Evolutionary conservation across 2,329 filamentous ascomycete species (phyloP), one percentile per base, ranked within the genome.

Genomic region (Penicillium sp.): DNA sequence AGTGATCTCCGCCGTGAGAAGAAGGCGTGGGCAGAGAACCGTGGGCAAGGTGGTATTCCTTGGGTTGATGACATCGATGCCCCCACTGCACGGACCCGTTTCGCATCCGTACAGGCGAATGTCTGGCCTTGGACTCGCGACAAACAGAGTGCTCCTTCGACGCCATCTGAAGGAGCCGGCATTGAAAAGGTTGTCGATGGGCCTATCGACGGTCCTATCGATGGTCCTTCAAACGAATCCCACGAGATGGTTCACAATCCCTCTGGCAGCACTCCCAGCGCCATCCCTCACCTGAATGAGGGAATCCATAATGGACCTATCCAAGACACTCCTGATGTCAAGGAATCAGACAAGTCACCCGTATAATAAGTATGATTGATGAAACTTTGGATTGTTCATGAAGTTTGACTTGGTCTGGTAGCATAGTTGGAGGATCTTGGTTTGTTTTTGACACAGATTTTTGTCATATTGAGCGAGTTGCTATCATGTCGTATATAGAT

Each of bases 1-100:
- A 71, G 71, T 49, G 74, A 78, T 42, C 70, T 79, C 36, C 71
- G 75, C 45, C 73, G 72, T 14, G 77, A 80, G 57, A 77, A 74
- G 52, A 63, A 72, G 36, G 71, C 72, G 2, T 80, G 77, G 76
- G 64, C 57, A 4, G 63, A 70, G 27, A 69, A 72, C 39, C 65
- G 60, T 21, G 63, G 59, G 11, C 69, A 72, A 55, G 69, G 70
- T 29, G 73, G 69, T 8, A 69, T 71, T 46, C 72, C 60, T 2
- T 77, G 68, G 55, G 69, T 68, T 6, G 74, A 77, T 52, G 72
- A 75, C 38, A 69, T 74, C 44, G 59, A 62, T 16, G 73, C 68
- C 4, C 70, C 72, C 4, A 69, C 65, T 10, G 70, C 71, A 4
- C 67, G 66, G 16, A 76, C 74, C 11, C 69, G 73, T 21, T 68